Evolutionary conservation across 169 alveolate genomes (phyloP), one percentile per base, ranked within the genome.

Genomic region (Theileria orientalis): DNA sequence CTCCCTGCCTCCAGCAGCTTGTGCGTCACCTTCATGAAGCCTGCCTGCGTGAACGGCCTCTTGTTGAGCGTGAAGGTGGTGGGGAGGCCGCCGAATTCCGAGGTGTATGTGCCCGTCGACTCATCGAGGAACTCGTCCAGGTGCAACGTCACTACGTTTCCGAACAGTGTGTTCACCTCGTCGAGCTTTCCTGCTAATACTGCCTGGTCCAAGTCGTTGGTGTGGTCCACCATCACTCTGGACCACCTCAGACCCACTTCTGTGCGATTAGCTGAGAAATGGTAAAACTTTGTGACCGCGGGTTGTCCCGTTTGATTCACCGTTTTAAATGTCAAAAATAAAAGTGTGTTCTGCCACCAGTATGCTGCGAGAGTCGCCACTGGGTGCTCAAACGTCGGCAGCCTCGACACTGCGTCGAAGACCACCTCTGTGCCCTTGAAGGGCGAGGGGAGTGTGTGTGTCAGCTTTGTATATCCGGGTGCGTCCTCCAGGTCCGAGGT

Each of bases 271-370:
- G 47, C 52, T 3, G 49, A 27, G 69, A 35, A 59, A 40, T 59
- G 69, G 25, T 59, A 40, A 59, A 21, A 40, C 49, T 21, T 59
- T 42, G 52, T 13, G 16, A 42, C 52, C 19, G 44, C 49, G 29
- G 69, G 25, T 1, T 27, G 25, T 21, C 52, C 49, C 3, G 60
- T 33, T 49, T 49, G 35, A 49, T 49, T 49, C 25, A 49, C 19
- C 3, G 60, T 49, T 14, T 49, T 49, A 49, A 49, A 16, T 11
- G 69, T 59, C 37, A 59, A 59, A 14, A 59, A 59, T 32, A 59
- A 32, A 16, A 59, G 69, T 59, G 69, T 27, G 37, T 59, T 40
- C n/a, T 21, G 25, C 69, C 69, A 59, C 69, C 69, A 59, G 9
- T 35, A 59, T 32, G 69, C 69, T 5, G 69, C 25, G 0, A 40